phyloP scores from a whole-genome alignment of 2,329 filamentous ascomycete species.

The Colletotrichum sp. region DNA sequence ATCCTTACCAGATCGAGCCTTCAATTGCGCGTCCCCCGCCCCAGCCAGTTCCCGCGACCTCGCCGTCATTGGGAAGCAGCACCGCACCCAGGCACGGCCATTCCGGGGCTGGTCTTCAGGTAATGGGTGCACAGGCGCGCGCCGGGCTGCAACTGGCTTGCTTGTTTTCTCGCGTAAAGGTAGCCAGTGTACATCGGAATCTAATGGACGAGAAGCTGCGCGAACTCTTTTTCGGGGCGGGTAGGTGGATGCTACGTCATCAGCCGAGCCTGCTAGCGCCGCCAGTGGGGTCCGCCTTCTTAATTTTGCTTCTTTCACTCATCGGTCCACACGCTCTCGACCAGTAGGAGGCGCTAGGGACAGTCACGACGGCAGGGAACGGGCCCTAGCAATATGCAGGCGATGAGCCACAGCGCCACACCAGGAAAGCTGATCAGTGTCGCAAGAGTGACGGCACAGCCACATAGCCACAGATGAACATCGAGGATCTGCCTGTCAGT shows the following conservation, averaged over 20 bases:
- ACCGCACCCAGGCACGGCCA: not conserved
- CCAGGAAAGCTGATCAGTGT: not conserved
- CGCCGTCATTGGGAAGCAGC: constrained; percentile 9
- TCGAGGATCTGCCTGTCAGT: not conserved
- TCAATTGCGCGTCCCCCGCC: constrained; percentile 13
- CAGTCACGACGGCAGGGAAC: not conserved
- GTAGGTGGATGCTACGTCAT: constrained; percentile 20
- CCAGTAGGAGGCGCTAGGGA: not conserved
- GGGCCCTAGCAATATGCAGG: not conserved
- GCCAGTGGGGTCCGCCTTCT: not conserved
- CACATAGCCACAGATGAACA: constrained; percentile 13
- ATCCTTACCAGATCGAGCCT: constrained; percentile 8
- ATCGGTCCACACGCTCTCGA: not conserved
- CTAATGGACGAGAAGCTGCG: not conserved
- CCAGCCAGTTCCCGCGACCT: not conserved
- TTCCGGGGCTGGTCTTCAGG: not conserved
- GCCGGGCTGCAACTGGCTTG: not conserved
- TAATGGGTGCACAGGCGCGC: not conserved
- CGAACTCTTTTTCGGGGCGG: constrained; percentile 1
- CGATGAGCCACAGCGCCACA: constrained; percentile 19
- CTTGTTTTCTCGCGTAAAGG: not conserved
- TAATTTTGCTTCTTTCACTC: constrained; percentile 2
- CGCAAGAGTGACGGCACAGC: constrained; percentile 11
- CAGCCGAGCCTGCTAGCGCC: constrained; percentile 3
- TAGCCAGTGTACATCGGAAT: not conserved